Conservation (phyloP, 2,329 filamentous ascomycete genomes). For the Botrytis sinoallii region DNA sequence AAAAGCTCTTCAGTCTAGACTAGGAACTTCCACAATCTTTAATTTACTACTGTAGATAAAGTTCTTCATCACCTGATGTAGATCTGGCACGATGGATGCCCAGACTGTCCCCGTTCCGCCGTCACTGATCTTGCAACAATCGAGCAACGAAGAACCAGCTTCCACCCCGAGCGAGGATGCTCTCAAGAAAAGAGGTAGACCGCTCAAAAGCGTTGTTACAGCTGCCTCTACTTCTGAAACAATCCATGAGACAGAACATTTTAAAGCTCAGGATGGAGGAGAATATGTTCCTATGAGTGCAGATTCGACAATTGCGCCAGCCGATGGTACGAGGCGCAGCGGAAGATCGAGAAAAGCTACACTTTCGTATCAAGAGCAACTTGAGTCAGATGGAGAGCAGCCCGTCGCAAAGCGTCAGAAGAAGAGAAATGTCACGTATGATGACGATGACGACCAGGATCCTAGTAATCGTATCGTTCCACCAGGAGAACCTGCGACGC, state of each 20-base stretch:
- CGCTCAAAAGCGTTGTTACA: not conserved
- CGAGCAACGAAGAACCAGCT: not conserved
- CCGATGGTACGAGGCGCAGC: no score
- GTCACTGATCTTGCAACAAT: not conserved
- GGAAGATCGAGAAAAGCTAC: no score
- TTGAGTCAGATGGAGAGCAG: no score
- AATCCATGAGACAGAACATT: not conserved
- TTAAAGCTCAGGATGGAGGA: not conserved
- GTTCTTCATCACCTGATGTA: not conserved
- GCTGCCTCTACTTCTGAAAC: not conserved
- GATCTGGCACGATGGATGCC: not conserved
- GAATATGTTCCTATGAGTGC: not conserved
- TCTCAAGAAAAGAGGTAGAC: not conserved
- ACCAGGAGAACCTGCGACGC: not conserved
- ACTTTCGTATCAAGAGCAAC: no score
- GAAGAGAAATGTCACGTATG: not conserved
- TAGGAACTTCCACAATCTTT: not conserved
- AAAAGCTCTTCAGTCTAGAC: not conserved
- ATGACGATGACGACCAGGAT: not conserved
- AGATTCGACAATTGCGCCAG: no score
- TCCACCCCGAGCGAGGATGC: not conserved
- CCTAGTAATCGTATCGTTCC: no score
- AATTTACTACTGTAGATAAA: no score
- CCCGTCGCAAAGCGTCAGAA: not conserved
- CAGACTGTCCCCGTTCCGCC: not conserved